Evolutionary conservation across 2,329 filamentous ascomycete genomes (phyloP), one percentile per base, ranked within the genome.

Genomic region (Venturia carpophila): DNA sequence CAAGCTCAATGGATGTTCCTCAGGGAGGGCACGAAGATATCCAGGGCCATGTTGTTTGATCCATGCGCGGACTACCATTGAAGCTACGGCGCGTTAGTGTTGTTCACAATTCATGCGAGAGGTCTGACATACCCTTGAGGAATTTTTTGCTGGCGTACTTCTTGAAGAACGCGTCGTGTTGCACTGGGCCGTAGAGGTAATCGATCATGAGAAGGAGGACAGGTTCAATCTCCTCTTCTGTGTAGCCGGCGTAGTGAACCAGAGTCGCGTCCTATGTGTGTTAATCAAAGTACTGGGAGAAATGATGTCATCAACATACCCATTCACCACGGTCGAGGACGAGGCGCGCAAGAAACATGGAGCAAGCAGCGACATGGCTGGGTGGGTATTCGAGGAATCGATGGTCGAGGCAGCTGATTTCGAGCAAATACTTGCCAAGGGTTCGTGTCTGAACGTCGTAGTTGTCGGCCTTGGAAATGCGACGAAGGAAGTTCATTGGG

Each of bases 61-160:
- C 94, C 94, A 99, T 73, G 90, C 86, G 71, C 93, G 90, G 43
- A 92, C 90, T 67, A 96, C 83, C 71, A 97, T 92, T 34, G 93
- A 97, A 71, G 92, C 92, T 96, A 66, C 34, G 15, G 55, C 63
- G 67, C 49, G 69, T 71, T 69, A 75, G 69, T 61, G 52, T 60
- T 4, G 37, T 56, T 65, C 71, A 68, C 73, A 70, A 60, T 17
- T 52, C 24, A 21, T 10, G 6, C 61, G 49, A 42, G 10, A n/a
- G 37, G 43, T 45, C 19, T 65, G 19, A 45, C 83, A 79, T 86
- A 96, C 93, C 92, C 82, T 99, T 99, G 72, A 97, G 80, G 79
- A 97, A 99, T 79, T 96, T 97, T 83, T 97, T 99, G 85, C 91
- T 96, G 65, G 94, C 94, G 76, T 99, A 99, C 79, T 99, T 99